Evolutionary conservation across 2,329 filamentous ascomycete genomes (phyloP).

Genomic region (Alternaria dauci): DNA sequence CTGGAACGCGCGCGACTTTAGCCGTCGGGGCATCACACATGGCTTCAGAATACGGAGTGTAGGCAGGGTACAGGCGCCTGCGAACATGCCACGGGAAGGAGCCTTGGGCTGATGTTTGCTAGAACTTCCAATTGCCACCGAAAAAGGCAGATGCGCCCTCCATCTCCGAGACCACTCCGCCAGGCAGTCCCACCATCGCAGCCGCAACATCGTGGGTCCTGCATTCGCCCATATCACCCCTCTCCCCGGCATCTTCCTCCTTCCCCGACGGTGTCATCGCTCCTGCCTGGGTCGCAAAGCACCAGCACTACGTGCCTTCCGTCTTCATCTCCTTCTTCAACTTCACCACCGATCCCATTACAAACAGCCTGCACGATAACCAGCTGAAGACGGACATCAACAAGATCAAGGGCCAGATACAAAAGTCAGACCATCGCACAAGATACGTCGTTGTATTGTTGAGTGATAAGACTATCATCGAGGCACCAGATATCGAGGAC

Average conservation of each 20-base stretch:
- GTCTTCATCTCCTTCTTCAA: constrained; percentile 83
- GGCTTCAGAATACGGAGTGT: constrained; percentile 76
- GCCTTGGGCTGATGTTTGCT: constrained; percentile 33
- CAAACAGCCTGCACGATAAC: constrained; percentile 82
- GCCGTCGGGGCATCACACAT: constrained; percentile 55
- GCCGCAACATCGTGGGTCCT: constrained; percentile 62
- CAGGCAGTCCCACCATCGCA: constrained; percentile 62
- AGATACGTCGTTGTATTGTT: constrained; percentile 80
- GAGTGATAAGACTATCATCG: constrained; percentile 70
- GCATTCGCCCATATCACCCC: constrained; percentile 90
- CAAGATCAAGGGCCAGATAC: constrained; percentile 73
- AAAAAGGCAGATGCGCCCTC: constrained; percentile 69
- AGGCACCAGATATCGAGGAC: constrained; percentile 71
- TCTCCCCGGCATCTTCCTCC: constrained; percentile 81
- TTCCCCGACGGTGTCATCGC: constrained; percentile 92
- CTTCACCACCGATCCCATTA: constrained; percentile 75
- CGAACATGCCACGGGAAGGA: constrained; percentile 19
- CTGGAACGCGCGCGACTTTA: constrained; percentile 69
- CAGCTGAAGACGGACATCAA: constrained; percentile 88
- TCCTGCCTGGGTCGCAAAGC: constrained; percentile 84
- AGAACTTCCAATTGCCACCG: constrained; percentile 67
- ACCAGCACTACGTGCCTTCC: constrained; percentile 83
- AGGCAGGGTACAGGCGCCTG: constrained; percentile 73
- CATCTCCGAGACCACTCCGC: constrained; percentile 60
- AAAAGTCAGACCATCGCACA: constrained; percentile 77